Base-by-base conservation (phyloP, 768 basidiomycete species). In the Dioszegia crocea region DNA sequence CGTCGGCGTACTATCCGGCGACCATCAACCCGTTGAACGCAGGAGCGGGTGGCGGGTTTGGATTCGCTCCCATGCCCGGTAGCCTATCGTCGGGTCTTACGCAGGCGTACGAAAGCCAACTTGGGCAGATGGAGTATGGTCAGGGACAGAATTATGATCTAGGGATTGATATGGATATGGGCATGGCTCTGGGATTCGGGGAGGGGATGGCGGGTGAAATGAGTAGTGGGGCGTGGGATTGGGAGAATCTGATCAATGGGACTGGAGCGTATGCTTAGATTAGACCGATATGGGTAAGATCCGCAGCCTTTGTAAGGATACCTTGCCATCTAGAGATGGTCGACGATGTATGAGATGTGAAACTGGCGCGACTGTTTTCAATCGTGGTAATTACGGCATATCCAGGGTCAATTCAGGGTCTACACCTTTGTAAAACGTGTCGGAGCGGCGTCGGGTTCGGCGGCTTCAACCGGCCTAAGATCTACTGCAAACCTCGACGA, bases 141-240 rank as follows among this genome's bases (percentile, higher is more conserved):
- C 10, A 52, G 51, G 55, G 44, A 30, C 44, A 36, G 30, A 9
- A 33, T 14, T 41, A 16, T 29, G 24, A 30, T 30, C 41, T 66
- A 79, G 75, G 64, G n/a, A 68, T 74, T 41, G 72, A 70, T 53
- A 62, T 69, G 70, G 71, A 76, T 26, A 69, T 74, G 71, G 59
- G 59, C 16, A 62, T 67, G 55, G 69, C 69, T 1, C 36, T 71
- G 2, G 66, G 69, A 0, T 63, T 67, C 31, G 41, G 51, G 14
- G 51, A 27, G 12, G 51, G 51, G 51, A 24, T 27, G 23, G 38
- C 33, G 21, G 51, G 8, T 26, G 51, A 14, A n/a, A n/a, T n/a
- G 33, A 33, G 33, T 33, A 14, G 51, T 14, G 49, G 33, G 9
- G 47, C 10, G 3, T 53, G 51, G 51, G 51, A 53, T 53, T 53